Conservation (phyloP, 257 asterid genomes). For the Ocimum tenuiflorum region DNA sequence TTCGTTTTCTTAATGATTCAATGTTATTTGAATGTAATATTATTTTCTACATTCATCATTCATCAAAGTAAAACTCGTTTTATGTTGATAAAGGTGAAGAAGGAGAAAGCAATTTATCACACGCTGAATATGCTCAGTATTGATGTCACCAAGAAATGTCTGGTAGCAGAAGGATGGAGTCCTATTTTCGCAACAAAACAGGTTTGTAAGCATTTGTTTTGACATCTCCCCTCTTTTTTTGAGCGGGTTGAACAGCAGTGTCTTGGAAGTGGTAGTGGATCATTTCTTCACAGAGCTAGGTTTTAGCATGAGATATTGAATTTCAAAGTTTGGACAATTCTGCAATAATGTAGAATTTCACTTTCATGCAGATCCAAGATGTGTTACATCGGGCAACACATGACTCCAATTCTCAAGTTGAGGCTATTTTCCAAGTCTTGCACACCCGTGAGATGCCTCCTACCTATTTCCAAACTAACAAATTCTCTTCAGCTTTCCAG, state of each 20-base stretch:
- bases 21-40: no score
- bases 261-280: background rate
- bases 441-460: conserved; percentile 92
- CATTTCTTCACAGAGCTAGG: conserved; percentile 1
- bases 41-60: conserved; percentile 12
- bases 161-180: conserved; percentile 99
- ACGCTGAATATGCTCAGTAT: conserved; percentile 97
- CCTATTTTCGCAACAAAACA: conserved; percentile 86
- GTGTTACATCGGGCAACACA: conserved; percentile 66
- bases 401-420: conserved; percentile 89
- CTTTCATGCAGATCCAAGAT: conserved; percentile 63
- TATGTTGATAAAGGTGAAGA: conserved; percentile 58
- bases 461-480: conserved; percentile 83
- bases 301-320: conserved; percentile 3
- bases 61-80: conserved; percentile 3
- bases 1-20: conserved; percentile 3
- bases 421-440: conserved; percentile 83
- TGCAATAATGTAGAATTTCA: background rate
- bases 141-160: conserved; percentile 93
- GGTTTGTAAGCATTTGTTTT: conserved; percentile 32
- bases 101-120: conserved; percentile 90
- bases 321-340: background rate
- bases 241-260: background rate
- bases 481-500: conserved; percentile 80
- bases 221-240: background rate